Conservation (phyloP, 441 rosid genomes). For the Syzygium syzygioides region DNA sequence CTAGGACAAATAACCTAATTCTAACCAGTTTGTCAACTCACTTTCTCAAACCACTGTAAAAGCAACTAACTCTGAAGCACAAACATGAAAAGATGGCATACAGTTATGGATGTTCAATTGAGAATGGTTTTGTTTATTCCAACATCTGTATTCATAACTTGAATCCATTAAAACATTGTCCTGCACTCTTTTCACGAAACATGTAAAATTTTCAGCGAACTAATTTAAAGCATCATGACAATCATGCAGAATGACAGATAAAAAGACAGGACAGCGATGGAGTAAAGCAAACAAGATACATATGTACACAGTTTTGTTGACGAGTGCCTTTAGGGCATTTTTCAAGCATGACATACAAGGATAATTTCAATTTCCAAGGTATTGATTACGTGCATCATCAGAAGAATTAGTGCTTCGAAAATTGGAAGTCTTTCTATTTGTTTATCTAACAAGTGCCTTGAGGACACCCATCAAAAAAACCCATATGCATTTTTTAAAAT, state of each 20-base stretch:
- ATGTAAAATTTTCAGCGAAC: neutral
- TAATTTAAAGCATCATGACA: neutral
- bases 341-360: neutral
- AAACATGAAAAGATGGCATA: neutral
- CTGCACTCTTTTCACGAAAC: neutral
- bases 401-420: neutral
- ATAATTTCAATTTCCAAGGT: neutral
- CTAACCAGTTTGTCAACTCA: neutral
- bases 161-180: neutral
- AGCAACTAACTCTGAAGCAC: neutral
- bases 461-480: neutral
- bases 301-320: neutral
- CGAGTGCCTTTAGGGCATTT: neutral
- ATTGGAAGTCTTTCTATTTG: neutral
- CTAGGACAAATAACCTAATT: neutral
- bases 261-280: neutral
- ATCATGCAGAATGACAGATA: neutral
- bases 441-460: neutral
- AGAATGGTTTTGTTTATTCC: neutral
- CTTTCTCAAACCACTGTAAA: neutral
- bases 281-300: neutral
- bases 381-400: neutral
- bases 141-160: neutral
- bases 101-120: neutral
- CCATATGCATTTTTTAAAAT: neutral